A percentile compares a stretch with the other conserved stretches of the same genome.
Conservation (phyloP, 2,329 filamentous ascomycete species). For the Fusarium sp. region DNA sequence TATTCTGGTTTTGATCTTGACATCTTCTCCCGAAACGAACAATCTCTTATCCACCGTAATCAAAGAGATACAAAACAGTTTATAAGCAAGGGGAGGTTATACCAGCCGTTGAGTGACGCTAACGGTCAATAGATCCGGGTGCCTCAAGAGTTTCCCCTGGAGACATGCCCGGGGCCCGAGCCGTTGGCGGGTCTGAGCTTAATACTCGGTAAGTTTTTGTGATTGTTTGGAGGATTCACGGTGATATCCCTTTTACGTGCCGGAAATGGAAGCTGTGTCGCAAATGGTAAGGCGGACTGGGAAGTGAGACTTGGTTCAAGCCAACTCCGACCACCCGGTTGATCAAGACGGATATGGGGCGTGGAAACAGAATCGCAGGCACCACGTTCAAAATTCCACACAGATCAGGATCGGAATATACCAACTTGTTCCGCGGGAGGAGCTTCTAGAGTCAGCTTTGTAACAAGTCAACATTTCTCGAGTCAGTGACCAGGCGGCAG, state of each 20-base stretch:
- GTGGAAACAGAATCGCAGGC: not conserved
- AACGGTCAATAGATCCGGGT: not conserved
- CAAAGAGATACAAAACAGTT: not conserved
- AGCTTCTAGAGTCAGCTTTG: not conserved
- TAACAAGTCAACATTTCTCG: not conserved
- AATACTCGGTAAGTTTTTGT: not conserved
- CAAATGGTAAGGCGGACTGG: conserved; percentile 9
- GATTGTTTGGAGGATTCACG: not conserved
- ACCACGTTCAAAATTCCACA: not conserved
- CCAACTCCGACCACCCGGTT: conserved; percentile 4
- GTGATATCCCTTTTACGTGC: not conserved
- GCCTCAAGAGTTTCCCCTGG: not conserved
- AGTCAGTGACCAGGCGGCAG: not conserved
- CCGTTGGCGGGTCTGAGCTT: not conserved
- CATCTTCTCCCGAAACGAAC: not conserved
- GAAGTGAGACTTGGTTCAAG: conserved; percentile 10
- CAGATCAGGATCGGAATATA: not conserved
- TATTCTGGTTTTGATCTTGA: not conserved
- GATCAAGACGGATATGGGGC: not conserved
- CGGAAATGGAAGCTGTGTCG: not conserved
- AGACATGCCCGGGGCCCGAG: not conserved
- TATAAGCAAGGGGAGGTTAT: not conserved
- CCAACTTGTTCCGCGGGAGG: not conserved
- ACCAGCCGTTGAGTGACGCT: not conserved
- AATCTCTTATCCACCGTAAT: not conserved